These are phyloP conservation scores for Fomitopsis betulina DNA, from an alignment of 1,284 basidiomycete genomes.

Conservation along the genomic window DNA sequence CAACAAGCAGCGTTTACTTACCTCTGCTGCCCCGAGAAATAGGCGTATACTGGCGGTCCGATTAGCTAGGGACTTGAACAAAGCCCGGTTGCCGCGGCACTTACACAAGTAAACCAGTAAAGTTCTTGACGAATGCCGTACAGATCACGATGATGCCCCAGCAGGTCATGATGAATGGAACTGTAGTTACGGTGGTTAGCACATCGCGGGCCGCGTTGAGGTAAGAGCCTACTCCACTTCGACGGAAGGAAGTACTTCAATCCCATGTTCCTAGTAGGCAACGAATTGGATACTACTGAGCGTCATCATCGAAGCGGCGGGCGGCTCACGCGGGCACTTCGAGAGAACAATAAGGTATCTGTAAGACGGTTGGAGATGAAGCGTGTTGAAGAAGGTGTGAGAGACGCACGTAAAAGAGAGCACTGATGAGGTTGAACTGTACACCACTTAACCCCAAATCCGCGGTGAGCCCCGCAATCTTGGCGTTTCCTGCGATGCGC, in stretches of 20 bases:
- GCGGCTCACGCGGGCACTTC: slow-evolving; percentile 13
- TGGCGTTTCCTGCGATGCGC: slow-evolving; percentile 11
- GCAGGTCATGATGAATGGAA: slow-evolving; percentile 13
- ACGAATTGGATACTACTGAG: background rate
- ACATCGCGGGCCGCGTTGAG: background rate
- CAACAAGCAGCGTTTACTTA: background rate
- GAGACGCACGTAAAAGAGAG: slow-evolving; percentile 11
- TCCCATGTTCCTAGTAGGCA: slow-evolving; percentile 10
- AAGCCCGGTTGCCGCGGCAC: background rate
- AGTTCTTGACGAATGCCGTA: slow-evolving; percentile 14
- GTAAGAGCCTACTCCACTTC: slow-evolving; percentile 9
- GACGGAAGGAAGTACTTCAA: slow-evolving; percentile 11
- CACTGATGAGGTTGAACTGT: slow-evolving; percentile 14
- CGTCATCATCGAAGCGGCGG: background rate
- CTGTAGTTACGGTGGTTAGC: background rate
- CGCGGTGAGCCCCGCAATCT: slow-evolving; percentile 12
- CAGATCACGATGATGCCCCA: slow-evolving; percentile 13
- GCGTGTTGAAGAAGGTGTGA: no score
- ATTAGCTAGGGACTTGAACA: background rate
- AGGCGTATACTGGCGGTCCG: background rate
- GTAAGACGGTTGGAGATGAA: background rate
- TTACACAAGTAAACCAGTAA: slow-evolving; percentile 9
- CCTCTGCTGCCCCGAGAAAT: background rate
- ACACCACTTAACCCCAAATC: slow-evolving; percentile 13
- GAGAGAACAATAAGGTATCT: slow-evolving; percentile 13